Evolutionary conservation across 768 basidiomycete species (phyloP), one percentile per base, ranked within the genome.

Genomic region (Obba rivulosa): DNA sequence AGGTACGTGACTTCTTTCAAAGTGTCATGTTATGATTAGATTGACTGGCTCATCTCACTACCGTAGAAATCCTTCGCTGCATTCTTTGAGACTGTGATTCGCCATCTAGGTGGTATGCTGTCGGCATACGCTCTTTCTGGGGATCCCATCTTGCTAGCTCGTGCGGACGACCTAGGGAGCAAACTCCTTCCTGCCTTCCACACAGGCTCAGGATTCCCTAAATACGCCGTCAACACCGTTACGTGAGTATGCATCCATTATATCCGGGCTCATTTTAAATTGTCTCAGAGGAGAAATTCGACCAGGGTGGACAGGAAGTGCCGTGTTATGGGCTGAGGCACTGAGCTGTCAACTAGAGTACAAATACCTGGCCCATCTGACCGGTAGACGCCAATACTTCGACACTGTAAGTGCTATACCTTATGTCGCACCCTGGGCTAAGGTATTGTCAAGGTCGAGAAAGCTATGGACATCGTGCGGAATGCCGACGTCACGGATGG

Each of bases 331-430:
- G 55, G 85, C 93, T 0, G 93, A 96, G 64, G 81, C 88, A 20
- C 84, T 81, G 7, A 91, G 79, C 43, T 72, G 88, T 50, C 91
- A 94, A 59, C 65, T 97, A 49, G 94, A 96, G 64, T 89, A 92
- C 64, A 78, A 84, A 52, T 94, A 94, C 56, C 77, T 97, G 3
- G 85, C 87, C 1, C 83, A 89, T 54, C 64, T 87, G 11, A 93
- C 89, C 0, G 87, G 87, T 1, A 81, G 86, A 45, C 70, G 73
- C 34, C 70, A 71, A 35, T 84, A 85, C 58, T 77, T 73, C 52
- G 70, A 79, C 44, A 74, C 75, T 46, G 85, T 83, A 53, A 14
- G 77, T n/a, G 11, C 28, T 31, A 31, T 31, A 5, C 28, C 28
- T 31, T 31, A n/a, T 31, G 7, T 13, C 5, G 25, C 10, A 10